Base-by-base conservation (phyloP, 2,329 filamentous ascomycete genomes). In the Botrytis hyacinthi region DNA sequence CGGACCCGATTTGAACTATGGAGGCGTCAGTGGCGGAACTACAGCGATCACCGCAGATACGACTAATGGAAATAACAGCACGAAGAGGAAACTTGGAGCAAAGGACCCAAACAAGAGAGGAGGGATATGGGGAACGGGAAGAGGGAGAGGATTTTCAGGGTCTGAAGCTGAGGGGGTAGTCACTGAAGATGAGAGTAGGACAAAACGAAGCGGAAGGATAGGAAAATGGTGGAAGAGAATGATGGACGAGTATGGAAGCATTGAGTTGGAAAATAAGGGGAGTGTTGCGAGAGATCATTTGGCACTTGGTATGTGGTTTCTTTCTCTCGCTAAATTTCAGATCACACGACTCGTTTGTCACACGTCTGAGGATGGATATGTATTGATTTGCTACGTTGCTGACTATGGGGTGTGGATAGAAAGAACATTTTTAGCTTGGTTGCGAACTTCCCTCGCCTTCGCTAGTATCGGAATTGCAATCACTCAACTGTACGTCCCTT, bases 201-300 rank as follows among this genome's bases (percentile, higher is more conserved):
- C 73, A 73, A 71, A 42, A n/a, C 26, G 63, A 74, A 32, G 35
- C 14, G 46, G 59, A 26, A 54, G 8, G 62, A 78, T 78, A 72
- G 77, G 76, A 76, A 70, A 85, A 83, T 90, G 90, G 87, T 90
- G 87, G 86, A 83, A 84, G 77, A 80, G 80, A 46, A 81, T 88
- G 57, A 77, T 85, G 37, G 82, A 80, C 12, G 82, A 84, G 73
- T 86, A 91, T 76, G 79, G 80, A 42, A 77, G 75, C 59, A 87
- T 96, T 70, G 93, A 95, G 84, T 83, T 96, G 74, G 93, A 96
- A 82, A 96, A 96, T 80, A 95, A 94, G 82, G 93, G 93, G 57
- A 93, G 91, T 80, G 93, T 95, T 57, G 93, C 93, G 18, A 86
- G 93, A 79, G 93, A 96, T 82, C 93, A 96, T 83, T 84, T 96